Base-by-base conservation (phyloP, 2,329 filamentous ascomycete species). In the Ploettnerulaceae sp. region DNA sequence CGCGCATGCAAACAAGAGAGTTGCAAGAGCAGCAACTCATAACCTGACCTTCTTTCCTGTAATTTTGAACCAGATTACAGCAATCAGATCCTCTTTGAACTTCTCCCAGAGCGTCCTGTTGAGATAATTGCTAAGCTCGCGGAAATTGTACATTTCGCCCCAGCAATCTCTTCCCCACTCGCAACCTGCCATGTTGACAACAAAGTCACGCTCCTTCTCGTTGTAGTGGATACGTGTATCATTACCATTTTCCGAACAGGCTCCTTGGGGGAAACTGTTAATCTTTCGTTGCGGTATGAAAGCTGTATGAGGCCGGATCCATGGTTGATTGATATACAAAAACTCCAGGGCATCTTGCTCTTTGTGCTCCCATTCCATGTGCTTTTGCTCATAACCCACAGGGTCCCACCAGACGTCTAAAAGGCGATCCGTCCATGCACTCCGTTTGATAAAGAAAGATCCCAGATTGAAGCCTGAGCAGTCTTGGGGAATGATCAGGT, bases 351-450 rank as follows among this genome's bases (percentile, higher is more conserved):
- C 89, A 63, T 97, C 90, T 69, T 98, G 93, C 67, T 98, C 93
- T 66, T 97, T 97, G 73, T 98, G 93, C 62, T 93, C 90, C 93
- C 93, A 98, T 53, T 93, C 80, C 90, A 96, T 96, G 66, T 98
- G 93, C 65, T 89, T 94, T 69, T 98, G 93, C 69, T 98, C 93
- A 66, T 98, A 98, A 47, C 85, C 81, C 22, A 97, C 90, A 0
- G 93, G 93, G 61, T 98, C 93, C 93, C 93, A 98, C 93, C 93
- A 98, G 42, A 95, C 77, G 62, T 98, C 93, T 26, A 98, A 77
- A 14, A 98, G 71, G 4, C 89, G 84, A 61, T 97, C 91, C 0
- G 90, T 88, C 88, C 90, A 98, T 20, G 81, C 73, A 60, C 87
- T 88, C 51, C 93, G 82, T 39, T 82, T 81, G 34, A 96, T 71